Conservation (phyloP, 1,284 basidiomycete species). For the Meripilus lineatus region DNA sequence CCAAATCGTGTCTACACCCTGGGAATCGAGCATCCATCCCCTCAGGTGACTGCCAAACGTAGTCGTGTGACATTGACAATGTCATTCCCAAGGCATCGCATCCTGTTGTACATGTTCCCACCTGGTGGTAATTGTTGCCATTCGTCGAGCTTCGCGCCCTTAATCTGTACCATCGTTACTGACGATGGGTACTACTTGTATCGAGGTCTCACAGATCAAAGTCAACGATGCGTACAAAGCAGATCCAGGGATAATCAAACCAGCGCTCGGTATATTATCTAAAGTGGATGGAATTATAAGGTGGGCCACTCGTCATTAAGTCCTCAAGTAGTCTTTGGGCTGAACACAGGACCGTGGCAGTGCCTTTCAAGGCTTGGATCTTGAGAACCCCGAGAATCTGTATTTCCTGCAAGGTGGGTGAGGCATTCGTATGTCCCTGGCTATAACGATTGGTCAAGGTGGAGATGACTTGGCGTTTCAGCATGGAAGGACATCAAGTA, state of each 20-base stretch:
- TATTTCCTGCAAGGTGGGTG: background rate
- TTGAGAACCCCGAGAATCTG: background rate
- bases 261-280: background rate
- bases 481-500: constrained; percentile 1
- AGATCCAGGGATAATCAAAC: constrained; percentile 1
- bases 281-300: background rate
- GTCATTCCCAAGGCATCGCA: too few species aligned
- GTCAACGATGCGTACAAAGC: constrained; percentile 3
- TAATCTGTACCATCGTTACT: too few species aligned
- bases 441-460: too few species aligned
- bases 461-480: background rate
- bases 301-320: background rate
- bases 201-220: constrained; percentile 1
- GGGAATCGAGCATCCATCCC: too few species aligned
- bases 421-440: too few species aligned
- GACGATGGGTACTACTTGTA: too few species aligned
- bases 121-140: too few species aligned
- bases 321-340: background rate
- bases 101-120: too few species aligned
- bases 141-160: too few species aligned
- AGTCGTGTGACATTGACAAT: too few species aligned
- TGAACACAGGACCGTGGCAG: background rate
- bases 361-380: background rate
- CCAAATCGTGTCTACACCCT: too few species aligned
- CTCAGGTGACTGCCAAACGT: too few species aligned